phyloP scores from a whole-genome alignment of 805 yeast species.

The Candida jianshihensis region DNA sequence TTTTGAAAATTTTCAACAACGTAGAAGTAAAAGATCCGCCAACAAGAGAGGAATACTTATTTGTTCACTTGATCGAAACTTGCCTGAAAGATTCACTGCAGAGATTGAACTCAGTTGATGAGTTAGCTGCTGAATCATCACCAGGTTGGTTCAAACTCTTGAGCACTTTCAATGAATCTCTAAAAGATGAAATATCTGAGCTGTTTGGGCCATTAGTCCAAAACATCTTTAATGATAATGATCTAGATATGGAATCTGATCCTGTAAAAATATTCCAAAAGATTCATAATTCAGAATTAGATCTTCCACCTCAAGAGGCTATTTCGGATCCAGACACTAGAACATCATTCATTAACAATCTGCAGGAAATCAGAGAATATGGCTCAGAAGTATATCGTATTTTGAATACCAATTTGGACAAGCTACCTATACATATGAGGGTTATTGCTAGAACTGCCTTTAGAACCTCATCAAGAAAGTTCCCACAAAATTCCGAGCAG shows the following conservation, averaged over 20 bases:
- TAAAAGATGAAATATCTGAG: constrained; percentile 23
- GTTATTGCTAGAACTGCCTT: constrained; percentile 45
- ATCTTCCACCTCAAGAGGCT: constrained; percentile 55
- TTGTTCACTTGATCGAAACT: constrained; percentile 18
- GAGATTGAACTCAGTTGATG: constrained; percentile 25
- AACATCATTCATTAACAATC: constrained; percentile 58
- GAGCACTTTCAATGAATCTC: constrained; percentile 31
- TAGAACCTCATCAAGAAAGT: constrained; percentile 32
- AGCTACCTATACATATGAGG: constrained; percentile 51
- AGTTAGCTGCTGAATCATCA: constrained; percentile 10
- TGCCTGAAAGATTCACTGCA: constrained; percentile 29
- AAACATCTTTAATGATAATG: constrained; percentile 26
- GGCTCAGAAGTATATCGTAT: constrained; percentile 53
- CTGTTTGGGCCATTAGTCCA: constrained; percentile 34
- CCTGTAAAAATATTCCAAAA: constrained; percentile 52
- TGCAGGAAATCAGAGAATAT: constrained; percentile 68
- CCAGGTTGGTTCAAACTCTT: constrained; percentile 41
- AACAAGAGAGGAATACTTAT: constrained; percentile 21
- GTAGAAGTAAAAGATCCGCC: constrained; percentile 21
- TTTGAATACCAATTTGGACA: constrained; percentile 36
- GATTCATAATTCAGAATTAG: constrained; percentile 32
- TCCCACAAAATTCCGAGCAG: constrained; percentile 53
- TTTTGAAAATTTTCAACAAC: constrained; percentile 20
- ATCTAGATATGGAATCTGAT: constrained; percentile 68
- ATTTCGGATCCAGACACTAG: constrained; percentile 77